Percentiles rank a stretch among this genome's conserved stretches.
phyloP scores from a whole-genome alignment of 345 rosid genomes.

The Syzygium jambos region DNA sequence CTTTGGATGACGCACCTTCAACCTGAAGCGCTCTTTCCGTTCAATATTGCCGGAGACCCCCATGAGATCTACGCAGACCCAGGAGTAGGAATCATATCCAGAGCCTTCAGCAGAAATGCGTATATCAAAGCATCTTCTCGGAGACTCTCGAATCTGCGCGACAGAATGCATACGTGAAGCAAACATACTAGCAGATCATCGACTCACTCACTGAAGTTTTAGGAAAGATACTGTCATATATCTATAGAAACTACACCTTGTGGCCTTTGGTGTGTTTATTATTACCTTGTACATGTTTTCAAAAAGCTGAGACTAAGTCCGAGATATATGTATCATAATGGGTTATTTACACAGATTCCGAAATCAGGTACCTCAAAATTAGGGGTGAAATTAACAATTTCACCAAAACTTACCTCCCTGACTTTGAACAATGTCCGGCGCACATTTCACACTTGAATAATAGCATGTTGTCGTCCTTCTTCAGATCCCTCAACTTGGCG shows the following conservation, averaged over 20 bases:
- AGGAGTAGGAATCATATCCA: conserved; percentile 54
- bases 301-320: background rate
- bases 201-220: background rate
- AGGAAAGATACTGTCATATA: background rate
- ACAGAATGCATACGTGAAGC: background rate
- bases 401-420: conserved; percentile 60
- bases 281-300: background rate
- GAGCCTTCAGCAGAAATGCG: conserved; percentile 62
- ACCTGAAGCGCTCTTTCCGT: background rate
- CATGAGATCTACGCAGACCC: conserved; percentile 4
- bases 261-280: background rate
- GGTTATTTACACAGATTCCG: background rate
- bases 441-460: conserved; percentile 87
- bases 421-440: conserved; percentile 95
- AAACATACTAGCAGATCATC: background rate
- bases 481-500: conserved; percentile 83
- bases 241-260: background rate
- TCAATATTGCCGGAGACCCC: background rate
- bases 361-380: background rate
- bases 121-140: conserved; percentile 64
- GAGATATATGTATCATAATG: background rate
- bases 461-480: conserved; percentile 62
- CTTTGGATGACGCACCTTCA: background rate
- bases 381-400: background rate
- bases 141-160: conserved; percentile 89